Conservation (phyloP, 495 filamentous ascomycete genomes). For the Parathielavia hyrcaniae region DNA sequence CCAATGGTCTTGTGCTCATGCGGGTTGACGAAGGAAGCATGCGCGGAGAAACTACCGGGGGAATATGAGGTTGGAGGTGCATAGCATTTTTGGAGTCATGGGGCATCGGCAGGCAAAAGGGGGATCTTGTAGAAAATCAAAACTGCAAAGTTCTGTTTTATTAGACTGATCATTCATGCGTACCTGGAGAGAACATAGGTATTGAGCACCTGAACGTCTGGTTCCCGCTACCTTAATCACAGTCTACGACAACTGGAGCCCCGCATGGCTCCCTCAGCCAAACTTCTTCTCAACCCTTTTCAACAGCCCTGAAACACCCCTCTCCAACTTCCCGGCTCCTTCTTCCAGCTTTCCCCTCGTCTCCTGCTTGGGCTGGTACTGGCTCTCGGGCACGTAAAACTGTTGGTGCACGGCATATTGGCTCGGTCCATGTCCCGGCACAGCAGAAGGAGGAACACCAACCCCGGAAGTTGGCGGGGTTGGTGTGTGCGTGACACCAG, state of each 20-base stretch:
- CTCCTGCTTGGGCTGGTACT: slow-evolving; percentile 49
- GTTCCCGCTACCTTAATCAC: background rate
- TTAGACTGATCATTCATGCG: background rate
- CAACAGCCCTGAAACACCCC: slow-evolving; percentile 69
- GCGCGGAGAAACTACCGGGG: background rate
- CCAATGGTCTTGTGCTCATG: background rate
- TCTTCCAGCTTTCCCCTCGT: slow-evolving; percentile 58
- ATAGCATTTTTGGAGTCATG: slow-evolving; percentile 6
- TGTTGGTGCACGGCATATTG: slow-evolving; percentile 70
- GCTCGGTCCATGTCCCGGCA: slow-evolving; percentile 14
- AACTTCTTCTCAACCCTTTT: slow-evolving; percentile 89
- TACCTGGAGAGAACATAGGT: too few relatives aligned
- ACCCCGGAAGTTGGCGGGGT: slow-evolving; percentile 23
- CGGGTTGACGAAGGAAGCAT: too few relatives aligned
- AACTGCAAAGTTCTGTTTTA: slow-evolving; percentile 4
- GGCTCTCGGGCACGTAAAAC: slow-evolving; percentile 64
- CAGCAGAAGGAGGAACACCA: slow-evolving; percentile 24
- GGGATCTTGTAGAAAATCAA: background rate
- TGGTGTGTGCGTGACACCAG: slow-evolving; percentile 34
- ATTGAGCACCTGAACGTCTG: too few relatives aligned
- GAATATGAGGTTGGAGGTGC: background rate
- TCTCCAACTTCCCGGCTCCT: slow-evolving; percentile 63
- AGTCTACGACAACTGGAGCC: background rate
- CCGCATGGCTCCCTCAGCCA: slow-evolving; percentile 30
- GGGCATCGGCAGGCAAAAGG: background rate